These are phyloP conservation scores for Trichoderma pleuroti DNA, from an alignment of 2,329 filamentous ascomycete species.

Conservation along the genomic window DNA sequence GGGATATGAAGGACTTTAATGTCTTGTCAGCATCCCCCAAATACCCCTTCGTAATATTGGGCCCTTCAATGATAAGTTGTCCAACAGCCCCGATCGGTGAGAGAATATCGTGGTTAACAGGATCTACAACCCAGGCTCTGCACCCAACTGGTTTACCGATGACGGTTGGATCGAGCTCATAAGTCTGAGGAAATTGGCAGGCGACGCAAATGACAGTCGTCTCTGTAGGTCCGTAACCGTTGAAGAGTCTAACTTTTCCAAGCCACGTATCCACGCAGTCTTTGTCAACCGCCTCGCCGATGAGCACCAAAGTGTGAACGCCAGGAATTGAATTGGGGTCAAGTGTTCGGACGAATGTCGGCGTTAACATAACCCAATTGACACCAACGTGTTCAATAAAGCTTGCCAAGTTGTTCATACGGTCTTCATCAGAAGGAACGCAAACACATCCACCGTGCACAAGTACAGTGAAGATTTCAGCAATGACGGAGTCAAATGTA, in stretches of 20 bases:
- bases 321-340: neutral
- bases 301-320: neutral
- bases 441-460: neutral
- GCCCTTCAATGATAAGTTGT: neutral
- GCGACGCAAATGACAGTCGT: neutral
- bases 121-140: neutral
- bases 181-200: neutral
- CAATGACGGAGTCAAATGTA: neutral
- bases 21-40: neutral
- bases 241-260: neutral
- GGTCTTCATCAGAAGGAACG: neutral
- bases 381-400: neutral
- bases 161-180: neutral
- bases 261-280: neutral
- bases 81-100: neutral
- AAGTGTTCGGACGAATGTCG: neutral
- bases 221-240: neutral
- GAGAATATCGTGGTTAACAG: neutral
- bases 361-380: neutral
- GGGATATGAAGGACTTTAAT: neutral
- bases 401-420: neutral
- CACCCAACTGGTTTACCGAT: neutral
- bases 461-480: neutral
- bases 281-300: neutral
- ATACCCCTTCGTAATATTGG: neutral